Base-by-base conservation (phyloP, 108 stramenopile genomes). In the Poteriospumella lacustris region DNA sequence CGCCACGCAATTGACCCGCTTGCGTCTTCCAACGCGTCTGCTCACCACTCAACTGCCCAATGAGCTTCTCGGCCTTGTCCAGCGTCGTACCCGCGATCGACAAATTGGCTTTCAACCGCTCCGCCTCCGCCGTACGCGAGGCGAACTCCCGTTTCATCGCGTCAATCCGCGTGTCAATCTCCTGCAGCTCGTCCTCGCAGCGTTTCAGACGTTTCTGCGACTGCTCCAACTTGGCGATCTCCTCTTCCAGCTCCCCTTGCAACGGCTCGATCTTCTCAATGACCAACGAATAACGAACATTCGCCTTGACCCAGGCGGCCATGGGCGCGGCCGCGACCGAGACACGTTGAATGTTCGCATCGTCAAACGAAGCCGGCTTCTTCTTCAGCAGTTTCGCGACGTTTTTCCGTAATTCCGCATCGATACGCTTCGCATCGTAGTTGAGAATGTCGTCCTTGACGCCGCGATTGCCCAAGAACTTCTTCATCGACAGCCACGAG, bases 291-390 rank as follows among this genome's bases (percentile, higher is more conserved):
- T 86, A 89, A 68, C 87, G 58, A 42, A 89, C 68, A 77, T 87
- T 88, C 33, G 89, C 89, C 59, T 88, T 87, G 38, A 88, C 87
- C 89, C 89, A 89, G 3, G 80, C 68, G 0, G 88, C 88, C 24
- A 89, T 58, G 1, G 89, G 89, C 12, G 87, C 89, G 0, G 87
- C 89, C 0, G 88, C 89, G 5, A 86, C 81, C 33, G 77, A 79
- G 52, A 87, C 87, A 1, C 88, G 83, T 38, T 86, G 68, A 41
- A 87, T 87, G 26, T 72, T 84, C 12, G 85, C 80, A 1, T 79
- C 60, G 43, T 89, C 88, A 56, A 89, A 89, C 44, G 77, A 79
- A 1, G 58, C 28, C 12, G 82, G 56, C 81, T 89, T 88, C 39
- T 70, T 68, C 29, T 83, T 75, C 1, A 89, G 40, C 12, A 88